A percentile compares a stretch with the other conserved stretches of the same genome.
phyloP scores from a whole-genome alignment of 805 yeast genomes.

The Saccharomycopsis sp. region DNA sequence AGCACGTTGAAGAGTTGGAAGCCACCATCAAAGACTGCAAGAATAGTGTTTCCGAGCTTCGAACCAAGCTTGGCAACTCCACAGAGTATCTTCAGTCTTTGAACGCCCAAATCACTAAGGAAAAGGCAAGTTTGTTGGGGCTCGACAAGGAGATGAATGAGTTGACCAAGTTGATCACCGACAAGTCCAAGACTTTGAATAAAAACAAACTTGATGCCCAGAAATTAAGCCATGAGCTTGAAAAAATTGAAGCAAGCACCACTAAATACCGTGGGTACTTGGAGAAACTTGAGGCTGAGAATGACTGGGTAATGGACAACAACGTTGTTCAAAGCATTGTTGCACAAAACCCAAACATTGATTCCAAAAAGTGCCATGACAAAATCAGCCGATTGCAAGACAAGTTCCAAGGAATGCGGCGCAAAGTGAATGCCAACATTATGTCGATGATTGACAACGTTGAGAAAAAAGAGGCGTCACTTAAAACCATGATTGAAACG shows the following conservation, averaged over 20 bases:
- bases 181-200: constrained; percentile 33
- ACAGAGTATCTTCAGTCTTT: constrained; percentile 23
- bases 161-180: constrained; percentile 38
- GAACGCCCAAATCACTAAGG: constrained; percentile 36
- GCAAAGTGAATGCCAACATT: constrained; percentile 76
- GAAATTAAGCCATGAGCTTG: constrained; percentile 46
- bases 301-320: constrained; percentile 68
- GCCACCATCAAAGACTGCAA: constrained; percentile 30
- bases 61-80: too few species aligned
- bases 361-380: constrained; percentile 53
- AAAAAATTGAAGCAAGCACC: constrained; percentile 35
- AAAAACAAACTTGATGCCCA: constrained; percentile 45
- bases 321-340: constrained; percentile 46
- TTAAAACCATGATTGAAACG: constrained; percentile 73
- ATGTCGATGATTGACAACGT: constrained; percentile 89
- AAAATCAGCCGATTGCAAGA: constrained; percentile 48
- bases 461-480: constrained; percentile 73
- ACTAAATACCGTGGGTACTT: constrained; percentile 32
- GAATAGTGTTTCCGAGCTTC: too few species aligned
- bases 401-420: constrained; percentile 58
- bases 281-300: constrained; percentile 40
- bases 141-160: constrained; percentile 71
- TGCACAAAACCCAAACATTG: constrained; percentile 53
- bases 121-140: constrained; percentile 52
- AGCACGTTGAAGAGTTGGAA: constrained; percentile 32